These are phyloP conservation scores for Eimeria brunetti DNA, from an alignment of 169 alveolate genomes.

Conservation along the genomic window DNA sequence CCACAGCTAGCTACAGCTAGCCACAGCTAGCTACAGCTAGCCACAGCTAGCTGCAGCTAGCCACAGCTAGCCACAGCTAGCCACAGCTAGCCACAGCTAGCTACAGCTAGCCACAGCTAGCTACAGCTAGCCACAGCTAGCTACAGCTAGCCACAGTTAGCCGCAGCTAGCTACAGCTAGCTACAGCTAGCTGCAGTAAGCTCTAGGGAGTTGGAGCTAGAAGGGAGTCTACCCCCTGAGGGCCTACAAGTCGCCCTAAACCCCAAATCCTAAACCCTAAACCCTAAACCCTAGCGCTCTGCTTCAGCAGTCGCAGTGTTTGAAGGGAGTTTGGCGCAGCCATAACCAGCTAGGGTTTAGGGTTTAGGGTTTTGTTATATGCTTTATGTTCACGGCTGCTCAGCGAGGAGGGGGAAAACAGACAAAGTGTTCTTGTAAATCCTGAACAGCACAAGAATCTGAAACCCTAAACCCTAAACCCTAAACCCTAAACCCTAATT, in stretches of 20 bases:
- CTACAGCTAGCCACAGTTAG: slow-evolving; percentile 4
- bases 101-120: neutral
- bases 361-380: neutral
- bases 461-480: slow-evolving; percentile 25
- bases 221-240: neutral
- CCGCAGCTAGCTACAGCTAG: slow-evolving; percentile 4
- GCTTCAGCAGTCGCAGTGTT: neutral
- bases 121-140: neutral
- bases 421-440: slow-evolving; percentile 39
- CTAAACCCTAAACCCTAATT: neutral
- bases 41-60: neutral
- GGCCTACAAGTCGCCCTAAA: too few relatives aligned
- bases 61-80: slow-evolving; percentile 31
- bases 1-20: slow-evolving; percentile 17
- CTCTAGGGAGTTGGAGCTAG: neutral
- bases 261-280: neutral
- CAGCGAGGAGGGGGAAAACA: slow-evolving; percentile 37
- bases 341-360: neutral
- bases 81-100: neutral
- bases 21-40: slow-evolving; percentile 13
- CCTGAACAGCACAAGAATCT: neutral
- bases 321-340: neutral
- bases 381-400: neutral
- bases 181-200: slow-evolving; percentile 5
- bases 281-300: neutral